phyloP scores from a whole-genome alignment of 164 flowering plant species.

The Kalanchoe fedtschenkoi region DNA sequence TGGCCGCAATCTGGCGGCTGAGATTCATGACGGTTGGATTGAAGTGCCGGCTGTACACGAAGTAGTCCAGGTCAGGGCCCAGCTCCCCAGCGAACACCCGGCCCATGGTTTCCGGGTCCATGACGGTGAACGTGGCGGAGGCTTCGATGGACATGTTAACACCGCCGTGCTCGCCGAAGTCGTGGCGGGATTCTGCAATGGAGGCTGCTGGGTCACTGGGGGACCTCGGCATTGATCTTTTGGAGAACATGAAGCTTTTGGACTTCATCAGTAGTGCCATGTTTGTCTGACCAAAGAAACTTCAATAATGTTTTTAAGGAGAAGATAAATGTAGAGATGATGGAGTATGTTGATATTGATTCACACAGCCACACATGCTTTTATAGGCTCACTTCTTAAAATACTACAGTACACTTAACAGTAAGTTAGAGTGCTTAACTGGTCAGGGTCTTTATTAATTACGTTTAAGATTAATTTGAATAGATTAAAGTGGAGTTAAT shows the following conservation, averaged over 20 bases:
- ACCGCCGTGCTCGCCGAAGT: slow-evolving; percentile 95
- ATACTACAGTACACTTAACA: too few relatives aligned
- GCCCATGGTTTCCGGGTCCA: slow-evolving; percentile 91
- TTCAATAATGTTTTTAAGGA: too few relatives aligned
- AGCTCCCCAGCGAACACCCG: slow-evolving; percentile 85
- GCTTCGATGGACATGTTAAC: slow-evolving; percentile 98
- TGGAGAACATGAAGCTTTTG: slow-evolving; percentile 26
- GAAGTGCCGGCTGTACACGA: slow-evolving; percentile 68
- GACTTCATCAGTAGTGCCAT: not conserved
- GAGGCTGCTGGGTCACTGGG: slow-evolving; percentile 60
- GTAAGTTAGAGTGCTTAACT: too few relatives aligned
- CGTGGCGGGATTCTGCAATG: slow-evolving; percentile 60
- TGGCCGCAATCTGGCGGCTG: slow-evolving; percentile 94
- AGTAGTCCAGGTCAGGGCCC: slow-evolving; percentile 87
- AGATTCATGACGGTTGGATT: slow-evolving; percentile 79
- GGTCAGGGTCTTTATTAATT: too few relatives aligned
- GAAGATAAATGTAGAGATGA: too few relatives aligned
- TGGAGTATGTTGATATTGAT: too few relatives aligned
- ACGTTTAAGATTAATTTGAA: too few relatives aligned
- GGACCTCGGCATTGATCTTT: not conserved
- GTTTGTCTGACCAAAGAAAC: not conserved
- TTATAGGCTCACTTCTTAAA: too few relatives aligned
- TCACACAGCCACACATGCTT: too few relatives aligned
- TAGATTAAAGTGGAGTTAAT: too few relatives aligned
- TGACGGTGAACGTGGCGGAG: slow-evolving; percentile 94